Base-by-base conservation (phyloP, 179 eudicot genomes). In the Silene coronaria region DNA sequence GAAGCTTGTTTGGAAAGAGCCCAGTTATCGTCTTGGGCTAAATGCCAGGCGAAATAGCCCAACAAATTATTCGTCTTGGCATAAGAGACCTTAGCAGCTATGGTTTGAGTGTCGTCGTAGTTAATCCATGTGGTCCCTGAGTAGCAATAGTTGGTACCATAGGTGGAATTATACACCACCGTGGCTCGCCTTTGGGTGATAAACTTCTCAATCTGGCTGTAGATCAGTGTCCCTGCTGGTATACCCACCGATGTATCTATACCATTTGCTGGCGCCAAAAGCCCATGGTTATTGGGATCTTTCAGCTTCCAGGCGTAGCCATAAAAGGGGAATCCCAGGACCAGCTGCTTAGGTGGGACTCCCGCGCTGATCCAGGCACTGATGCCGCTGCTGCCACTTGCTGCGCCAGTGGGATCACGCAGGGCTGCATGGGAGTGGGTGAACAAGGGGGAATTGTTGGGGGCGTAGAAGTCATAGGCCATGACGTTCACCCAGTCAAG, bases 41-140 rank as follows among this genome's bases (percentile, higher is more conserved):
- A 53, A 22, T 89, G 89, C 98, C 98, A 94, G 34, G 92, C 91
- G 75, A 92, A 92, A 80, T 92, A 90, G 1, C 98, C 97, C 2
- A 88, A 73, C 80, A 92, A 76, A 3, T 80, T 71, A 64, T 79
- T 85, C 1, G 16, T 71, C 82, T 82, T 78, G 68, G 89, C 97
- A 78, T 88, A 94, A 1, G 48, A 59, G 13, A 89, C 76, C 87
- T 92, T 94, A 1, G 71, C 80, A 3, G 80, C 14, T 0, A 83
- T 83, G 0, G 91, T 76, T 14, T 68, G 78, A 3, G 32, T 70
- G 81, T 86, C 98, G 70, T 94, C 98, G 38, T 84, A 94, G 0
- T 86, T 88, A 36, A 94, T 87, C 98, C 98, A 94, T 0, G 90
- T 70, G 21, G 79, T 77, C 0, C 92, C 97, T 0, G 88, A 77